phyloP scores from a whole-genome alignment of 805 yeast species.

The Hagleromyces aurorensis region DNA sequence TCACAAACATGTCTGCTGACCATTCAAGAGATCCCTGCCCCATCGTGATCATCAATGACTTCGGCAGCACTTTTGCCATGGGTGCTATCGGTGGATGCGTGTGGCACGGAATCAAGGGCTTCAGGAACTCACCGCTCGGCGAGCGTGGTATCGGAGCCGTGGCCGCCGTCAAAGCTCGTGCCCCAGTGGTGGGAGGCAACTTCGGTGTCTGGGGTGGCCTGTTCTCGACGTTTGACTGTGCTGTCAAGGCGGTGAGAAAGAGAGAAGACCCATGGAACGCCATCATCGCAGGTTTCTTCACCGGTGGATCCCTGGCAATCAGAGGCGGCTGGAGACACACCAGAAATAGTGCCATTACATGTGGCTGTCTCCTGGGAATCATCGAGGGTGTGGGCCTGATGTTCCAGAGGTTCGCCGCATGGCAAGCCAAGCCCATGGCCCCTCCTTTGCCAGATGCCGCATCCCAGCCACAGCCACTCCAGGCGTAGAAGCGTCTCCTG shows the following conservation, averaged over 20 bases:
- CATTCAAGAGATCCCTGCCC: constrained; percentile 99
- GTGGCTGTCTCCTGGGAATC: constrained; percentile 94
- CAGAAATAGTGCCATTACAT: constrained; percentile 91
- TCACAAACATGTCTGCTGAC: constrained; percentile 69
- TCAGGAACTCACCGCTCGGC: constrained; percentile 95
- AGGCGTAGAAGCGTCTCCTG: constrained; percentile 27
- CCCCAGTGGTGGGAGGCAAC: constrained; percentile 98
- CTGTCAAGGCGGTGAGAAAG: constrained; percentile 89
- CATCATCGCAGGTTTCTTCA: constrained; percentile 93
- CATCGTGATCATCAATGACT: constrained; percentile 87
- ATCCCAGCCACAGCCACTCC: constrained; percentile 28
- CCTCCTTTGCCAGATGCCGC: constrained; percentile 44
- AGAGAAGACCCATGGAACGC: constrained; percentile 99
- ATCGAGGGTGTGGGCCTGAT: constrained; percentile 98
- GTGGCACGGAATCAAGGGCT: constrained; percentile 99
- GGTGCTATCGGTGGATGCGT: constrained; percentile 98
- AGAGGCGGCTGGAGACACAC: constrained; percentile 99
- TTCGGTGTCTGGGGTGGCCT: constrained; percentile 99
- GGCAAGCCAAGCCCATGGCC: constrained; percentile 66
- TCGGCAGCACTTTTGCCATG: constrained; percentile 99
- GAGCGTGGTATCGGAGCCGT: constrained; percentile 88
- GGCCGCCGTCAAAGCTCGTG: constrained; percentile 88
- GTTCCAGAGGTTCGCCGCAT: constrained; percentile 84
- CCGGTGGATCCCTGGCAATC: constrained; percentile 95
- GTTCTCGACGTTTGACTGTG: constrained; percentile 91